Conservation (phyloP, 495 filamentous ascomycete genomes). For the Daldinia caldariorum region DNA sequence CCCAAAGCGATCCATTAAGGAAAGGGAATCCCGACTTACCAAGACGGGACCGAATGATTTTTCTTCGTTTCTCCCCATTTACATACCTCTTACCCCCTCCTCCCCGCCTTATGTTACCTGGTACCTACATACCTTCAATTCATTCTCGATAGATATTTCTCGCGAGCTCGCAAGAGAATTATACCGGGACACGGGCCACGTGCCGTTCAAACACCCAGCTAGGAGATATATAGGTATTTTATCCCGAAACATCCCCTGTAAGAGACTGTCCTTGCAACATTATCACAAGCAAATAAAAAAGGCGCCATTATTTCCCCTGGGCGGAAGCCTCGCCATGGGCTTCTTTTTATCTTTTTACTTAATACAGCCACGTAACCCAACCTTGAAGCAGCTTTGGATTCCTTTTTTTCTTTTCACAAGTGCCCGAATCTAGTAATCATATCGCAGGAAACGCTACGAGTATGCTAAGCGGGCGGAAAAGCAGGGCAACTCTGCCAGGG, state of each 20-base stretch:
- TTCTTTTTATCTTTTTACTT: slow-evolving; percentile 14
- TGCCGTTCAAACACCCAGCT: slow-evolving; percentile 37
- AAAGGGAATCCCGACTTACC: slow-evolving; percentile 37
- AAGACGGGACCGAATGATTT: slow-evolving; percentile 34
- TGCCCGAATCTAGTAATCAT: slow-evolving; percentile 29
- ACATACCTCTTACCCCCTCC: slow-evolving; percentile 2
- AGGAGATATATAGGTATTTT: slow-evolving; percentile 22
- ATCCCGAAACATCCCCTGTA: slow-evolving; percentile 34
- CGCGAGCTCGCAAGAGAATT: slow-evolving; percentile 32
- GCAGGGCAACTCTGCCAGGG: slow-evolving; percentile 6
- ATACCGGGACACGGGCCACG: slow-evolving; percentile 36
- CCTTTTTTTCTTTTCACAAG: slow-evolving; percentile 13
- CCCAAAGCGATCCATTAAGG: slow-evolving; percentile 38
- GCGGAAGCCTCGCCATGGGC: slow-evolving; percentile 29
- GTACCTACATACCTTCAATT: background rate
- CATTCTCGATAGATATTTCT: slow-evolving; percentile 13
- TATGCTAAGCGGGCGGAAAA: slow-evolving; percentile 7
- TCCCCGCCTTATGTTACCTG: too few relatives aligned
- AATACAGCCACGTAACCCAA: slow-evolving; percentile 19
- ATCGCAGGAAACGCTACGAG: slow-evolving; percentile 36
- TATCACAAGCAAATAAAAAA: slow-evolving; percentile 24
- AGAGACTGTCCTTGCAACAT: background rate
- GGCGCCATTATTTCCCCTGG: slow-evolving; percentile 13
- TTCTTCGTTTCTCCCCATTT: background rate
- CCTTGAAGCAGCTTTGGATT: slow-evolving; percentile 31